phyloP scores from a whole-genome alignment of 352 stramenopile genomes.

The Phytophthora boehmeriae region DNA sequence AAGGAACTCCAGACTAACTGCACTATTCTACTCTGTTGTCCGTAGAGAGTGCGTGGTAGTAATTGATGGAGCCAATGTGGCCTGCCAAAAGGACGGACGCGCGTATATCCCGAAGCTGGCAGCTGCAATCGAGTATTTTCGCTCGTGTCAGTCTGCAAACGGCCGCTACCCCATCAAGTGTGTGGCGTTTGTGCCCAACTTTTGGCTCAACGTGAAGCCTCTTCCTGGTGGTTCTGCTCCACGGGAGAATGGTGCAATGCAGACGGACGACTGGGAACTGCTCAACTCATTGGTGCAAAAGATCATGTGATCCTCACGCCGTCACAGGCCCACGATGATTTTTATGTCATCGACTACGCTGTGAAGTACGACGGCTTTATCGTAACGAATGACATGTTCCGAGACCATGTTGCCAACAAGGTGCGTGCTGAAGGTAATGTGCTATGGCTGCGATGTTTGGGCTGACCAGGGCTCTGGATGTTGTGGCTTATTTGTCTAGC shows the following conservation, averaged over 20 bases:
- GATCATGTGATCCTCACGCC: conserved; percentile 79
- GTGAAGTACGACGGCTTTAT: conserved; percentile 89
- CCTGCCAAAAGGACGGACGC: conserved; percentile 66
- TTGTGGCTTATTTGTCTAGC: conserved; percentile 33
- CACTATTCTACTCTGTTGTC: conserved; percentile 1
- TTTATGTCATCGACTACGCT: conserved; percentile 92
- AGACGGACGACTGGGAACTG: conserved; percentile 52
- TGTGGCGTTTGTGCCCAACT: conserved; percentile 81
- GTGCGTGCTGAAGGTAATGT: conserved; percentile 33
- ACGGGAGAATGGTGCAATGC: conserved; percentile 49
- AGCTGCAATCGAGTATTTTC: conserved; percentile 72
- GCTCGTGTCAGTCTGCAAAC: conserved; percentile 28
- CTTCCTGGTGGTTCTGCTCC: conserved; percentile 15
- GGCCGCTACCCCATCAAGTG: conserved; percentile 55
- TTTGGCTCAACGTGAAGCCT: conserved; percentile 79
- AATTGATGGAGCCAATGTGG: conserved; percentile 79
- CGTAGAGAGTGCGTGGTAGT: conserved; percentile 59
- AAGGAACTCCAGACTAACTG: conserved; percentile 1
- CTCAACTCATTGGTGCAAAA: conserved; percentile 64
- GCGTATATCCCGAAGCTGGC: conserved; percentile 60
- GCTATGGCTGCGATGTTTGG: too few species aligned
- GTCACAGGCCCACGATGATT: conserved; percentile 89
- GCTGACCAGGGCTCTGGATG: conserved; percentile 3
- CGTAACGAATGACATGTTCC: conserved; percentile 93
- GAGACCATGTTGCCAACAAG: conserved; percentile 86